Base-by-base conservation (phyloP, 1,284 basidiomycete genomes). In the Apiotrichum veenhuisii region DNA sequence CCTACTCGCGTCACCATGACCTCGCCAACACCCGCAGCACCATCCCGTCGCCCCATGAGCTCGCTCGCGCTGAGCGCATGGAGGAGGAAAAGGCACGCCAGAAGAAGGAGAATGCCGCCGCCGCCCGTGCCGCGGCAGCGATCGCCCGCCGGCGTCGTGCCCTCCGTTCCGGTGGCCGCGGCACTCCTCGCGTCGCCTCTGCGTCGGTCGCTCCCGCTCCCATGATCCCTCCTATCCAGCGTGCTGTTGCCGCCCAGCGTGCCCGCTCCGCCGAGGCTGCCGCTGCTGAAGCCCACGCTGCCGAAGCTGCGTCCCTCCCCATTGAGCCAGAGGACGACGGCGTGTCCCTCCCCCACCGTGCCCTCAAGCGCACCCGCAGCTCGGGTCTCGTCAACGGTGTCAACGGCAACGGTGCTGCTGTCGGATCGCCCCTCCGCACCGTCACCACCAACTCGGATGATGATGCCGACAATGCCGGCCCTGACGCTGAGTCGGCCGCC, bases 1-100 rank as follows among this genome's bases (percentile, higher is more conserved):
- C 66, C 8, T 71, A 71, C 56, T 67, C 66, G n/a, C 64, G 62
- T 34, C 41, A 53, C n/a, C 50, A 50, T 22, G 69, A 71, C 50
- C 61, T 67, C 34, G 63, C 62, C 53, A 71, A 71, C 57, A 66
- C 62, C 7, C 63, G 69, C 33, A 65, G 64, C 26, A 58, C 54
- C 27, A 51, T 65, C 18, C 69, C 68, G 1, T 71, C 69, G 1
- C 66, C 66, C 1, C 60, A 58, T 25, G 69, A 71, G 55, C 55
- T 67, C 30, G 52, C 58, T 1, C 50, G 65, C 12, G 64, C 63
- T 11, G 59, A 65, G 54, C 63, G 57, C 14, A 56, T 57, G 23
- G 64, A 66, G 51, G 61, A 65, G 52, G 66, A 67, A 23, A 66
- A 67, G 45, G 64, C 59, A 14, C 61, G 58, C 36, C 60, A 64